These are phyloP conservation scores for Crucihimalaya himalaica DNA, from an alignment of 345 rosid species.

Conservation along the genomic window DNA sequence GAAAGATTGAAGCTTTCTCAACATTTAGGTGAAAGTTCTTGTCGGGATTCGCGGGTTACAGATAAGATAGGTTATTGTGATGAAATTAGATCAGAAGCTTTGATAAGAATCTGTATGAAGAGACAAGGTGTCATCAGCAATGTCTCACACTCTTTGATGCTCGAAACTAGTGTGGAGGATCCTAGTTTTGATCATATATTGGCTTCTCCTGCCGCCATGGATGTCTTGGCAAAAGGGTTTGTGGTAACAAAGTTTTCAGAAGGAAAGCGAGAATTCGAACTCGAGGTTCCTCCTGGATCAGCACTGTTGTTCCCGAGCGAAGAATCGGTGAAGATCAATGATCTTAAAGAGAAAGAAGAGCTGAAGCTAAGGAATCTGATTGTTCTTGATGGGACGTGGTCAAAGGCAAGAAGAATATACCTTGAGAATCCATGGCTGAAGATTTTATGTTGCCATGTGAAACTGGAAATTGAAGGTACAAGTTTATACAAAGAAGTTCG, in stretches of 20 bases:
- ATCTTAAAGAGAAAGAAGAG: constrained; percentile 44
- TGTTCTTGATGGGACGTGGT: constrained; percentile 89
- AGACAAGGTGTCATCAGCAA: constrained; percentile 51
- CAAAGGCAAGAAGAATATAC: constrained; percentile 77
- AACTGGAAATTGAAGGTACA: constrained; percentile 55
- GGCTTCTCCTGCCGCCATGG: constrained; percentile 41
- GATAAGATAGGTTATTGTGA: constrained; percentile 18
- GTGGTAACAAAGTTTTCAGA: constrained; percentile 51
- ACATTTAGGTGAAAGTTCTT: neutral
- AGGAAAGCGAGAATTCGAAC: constrained; percentile 60
- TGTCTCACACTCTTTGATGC: constrained; percentile 39
- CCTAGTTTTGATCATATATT: constrained; percentile 49
- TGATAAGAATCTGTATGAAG: constrained; percentile 37
- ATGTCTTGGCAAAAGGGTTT: constrained; percentile 64
- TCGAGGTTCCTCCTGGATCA: constrained; percentile 63
- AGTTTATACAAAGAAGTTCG: constrained; percentile 79
- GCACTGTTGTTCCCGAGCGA: constrained; percentile 67
- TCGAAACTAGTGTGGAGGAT: neutral
- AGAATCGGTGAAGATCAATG: constrained; percentile 50
- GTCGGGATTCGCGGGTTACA: neutral
- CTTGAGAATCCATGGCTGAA: constrained; percentile 88
- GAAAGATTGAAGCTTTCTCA: constrained; percentile 27
- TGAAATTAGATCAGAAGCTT: constrained; percentile 11
- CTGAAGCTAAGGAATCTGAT: constrained; percentile 62
- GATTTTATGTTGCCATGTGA: constrained; percentile 68